Base-by-base conservation (phyloP, 1,139 yeast species). In the Hyphopichia burtonii region DNA sequence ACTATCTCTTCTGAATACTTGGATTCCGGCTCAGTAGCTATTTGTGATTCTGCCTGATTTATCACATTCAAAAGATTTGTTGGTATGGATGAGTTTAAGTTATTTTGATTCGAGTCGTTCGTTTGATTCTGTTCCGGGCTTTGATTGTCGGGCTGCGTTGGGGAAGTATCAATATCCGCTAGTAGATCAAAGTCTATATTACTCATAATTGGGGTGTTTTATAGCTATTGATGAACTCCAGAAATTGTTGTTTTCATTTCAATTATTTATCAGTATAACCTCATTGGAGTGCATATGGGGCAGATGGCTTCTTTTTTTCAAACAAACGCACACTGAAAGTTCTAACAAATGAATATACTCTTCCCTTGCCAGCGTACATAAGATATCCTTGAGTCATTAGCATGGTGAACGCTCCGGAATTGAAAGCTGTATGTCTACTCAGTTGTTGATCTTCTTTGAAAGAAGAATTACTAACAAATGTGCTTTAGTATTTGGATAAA, bases 401-500 rank as follows among this genome's bases (percentile, higher is more conserved):
- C 10, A 79, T 79, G 84, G 83, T 79, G 18, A 74, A 87, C 8
- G 78, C 83, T 35, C 91, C 93, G 12, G 91, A 84, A 51, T 63
- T 71, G 47, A 70, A 70, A 49, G 64, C 59, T 41, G 77, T 71
- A 67, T 37, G 76, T 69, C 5, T 22, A 9, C 16, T 3, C 4
- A 39, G 6, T 15, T 18, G 20, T 4, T 16, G 11, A 27, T 18
- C 9, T n/a, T 9, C 19, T 8, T 5, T 28, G 31, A 36, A 8
- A 15, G 3, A 31, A 28, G 8, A 25, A 10, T 10, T 49, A 56
- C 55, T 52, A 61, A 66, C 72, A 51, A 20, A 50, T 55, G 20
- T 25, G n/a, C 16, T 44, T 2, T 55, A 83, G 86, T 88, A 87
- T 59, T 76, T 86, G 81, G 91, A 86, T 60, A 86, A 86, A 63